Evolutionary conservation across 2,329 filamentous ascomycete species (phyloP).

Genomic region (Cordyceps cateniannulata): DNA sequence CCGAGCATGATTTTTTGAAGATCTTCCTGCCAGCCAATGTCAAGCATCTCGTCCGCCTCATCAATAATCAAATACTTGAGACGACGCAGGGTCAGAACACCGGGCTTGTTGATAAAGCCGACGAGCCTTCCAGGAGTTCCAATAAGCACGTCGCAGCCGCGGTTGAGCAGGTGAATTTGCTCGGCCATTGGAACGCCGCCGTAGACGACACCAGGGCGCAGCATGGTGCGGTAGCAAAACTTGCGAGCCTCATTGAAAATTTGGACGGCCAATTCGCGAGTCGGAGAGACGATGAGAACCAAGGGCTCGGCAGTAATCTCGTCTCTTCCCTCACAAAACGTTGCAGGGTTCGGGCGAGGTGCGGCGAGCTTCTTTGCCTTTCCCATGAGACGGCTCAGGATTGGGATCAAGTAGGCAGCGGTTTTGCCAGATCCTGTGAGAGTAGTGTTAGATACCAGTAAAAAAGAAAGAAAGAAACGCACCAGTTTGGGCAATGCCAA

Average conservation of each 20-base stretch:
- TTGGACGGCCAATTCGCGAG: conserved; percentile 84
- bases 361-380: conserved; percentile 86
- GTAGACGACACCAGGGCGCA: conserved; percentile 85
- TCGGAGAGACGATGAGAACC: conserved; percentile 78
- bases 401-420: conserved; percentile 82
- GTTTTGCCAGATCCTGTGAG: conserved; percentile 86
- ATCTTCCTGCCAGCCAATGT: conserved; percentile 69
- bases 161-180: conserved; percentile 66
- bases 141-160: conserved; percentile 85
- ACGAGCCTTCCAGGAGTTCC: conserved; percentile 80
- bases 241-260: conserved; percentile 93
- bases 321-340: conserved; percentile 43
- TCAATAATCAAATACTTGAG: conserved; percentile 81
- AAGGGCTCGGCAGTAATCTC: conserved; percentile 73
- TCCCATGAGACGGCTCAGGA: conserved; percentile 87
- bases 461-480: conserved; percentile 25
- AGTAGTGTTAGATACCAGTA: background rate
- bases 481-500: conserved; percentile 92
- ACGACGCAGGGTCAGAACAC: conserved; percentile 64
- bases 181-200: conserved; percentile 69
- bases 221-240: conserved; percentile 89
- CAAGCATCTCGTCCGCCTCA: conserved; percentile 90
- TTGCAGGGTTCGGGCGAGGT: conserved; percentile 59
- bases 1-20: conserved; percentile 71
- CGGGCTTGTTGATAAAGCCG: conserved; percentile 71